These are phyloP conservation scores for Neurospora sp. DNA, from an alignment of 495 filamentous ascomycete species.

Conservation along the genomic window DNA sequence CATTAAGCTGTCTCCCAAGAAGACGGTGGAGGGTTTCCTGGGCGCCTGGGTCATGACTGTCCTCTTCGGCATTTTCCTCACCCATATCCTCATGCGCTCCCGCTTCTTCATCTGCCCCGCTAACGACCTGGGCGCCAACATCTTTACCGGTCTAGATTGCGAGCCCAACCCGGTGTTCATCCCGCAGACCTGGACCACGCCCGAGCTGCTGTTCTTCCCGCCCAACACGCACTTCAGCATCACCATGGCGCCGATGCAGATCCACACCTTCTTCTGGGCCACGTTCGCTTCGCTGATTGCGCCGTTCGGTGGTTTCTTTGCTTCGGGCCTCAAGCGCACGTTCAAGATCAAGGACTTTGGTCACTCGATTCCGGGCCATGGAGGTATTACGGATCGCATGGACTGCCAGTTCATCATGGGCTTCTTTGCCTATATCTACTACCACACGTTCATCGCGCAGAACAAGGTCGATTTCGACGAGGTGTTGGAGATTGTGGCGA, in stretches of 20 bases:
- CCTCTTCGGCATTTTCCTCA: conserved; percentile 71
- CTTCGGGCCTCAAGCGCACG: conserved; percentile 91
- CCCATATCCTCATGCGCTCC: conserved; percentile 79
- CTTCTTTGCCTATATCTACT: conserved; percentile 96
- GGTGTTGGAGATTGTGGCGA: conserved; percentile 83
- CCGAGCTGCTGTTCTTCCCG: conserved; percentile 52
- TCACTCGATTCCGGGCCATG: conserved; percentile 94
- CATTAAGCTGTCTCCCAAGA: conserved; percentile 97
- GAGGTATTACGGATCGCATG: conserved; percentile 98
- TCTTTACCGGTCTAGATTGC: conserved; percentile 86
- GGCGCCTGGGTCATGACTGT: conserved; percentile 96
- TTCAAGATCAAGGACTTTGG: conserved; percentile 99
- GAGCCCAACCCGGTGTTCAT: conserved; percentile 89
- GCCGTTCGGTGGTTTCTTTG: conserved; percentile 98
- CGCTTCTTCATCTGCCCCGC: conserved; percentile 99
- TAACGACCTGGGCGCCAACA: conserved; percentile 87
- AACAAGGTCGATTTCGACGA: conserved; percentile 71
- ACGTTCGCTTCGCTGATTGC: conserved; percentile 96
- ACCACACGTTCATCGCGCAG: conserved; percentile 90
- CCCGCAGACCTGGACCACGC: conserved; percentile 67
- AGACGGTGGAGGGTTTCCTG: conserved; percentile 97
- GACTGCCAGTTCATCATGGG: conserved; percentile 99
- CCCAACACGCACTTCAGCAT: conserved; percentile 42
- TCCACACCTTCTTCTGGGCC: conserved; percentile 84
- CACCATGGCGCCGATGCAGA: conserved; percentile 79